Conservation (phyloP, 208 protist genomes). For the Zelonia costaricensis region DNA sequence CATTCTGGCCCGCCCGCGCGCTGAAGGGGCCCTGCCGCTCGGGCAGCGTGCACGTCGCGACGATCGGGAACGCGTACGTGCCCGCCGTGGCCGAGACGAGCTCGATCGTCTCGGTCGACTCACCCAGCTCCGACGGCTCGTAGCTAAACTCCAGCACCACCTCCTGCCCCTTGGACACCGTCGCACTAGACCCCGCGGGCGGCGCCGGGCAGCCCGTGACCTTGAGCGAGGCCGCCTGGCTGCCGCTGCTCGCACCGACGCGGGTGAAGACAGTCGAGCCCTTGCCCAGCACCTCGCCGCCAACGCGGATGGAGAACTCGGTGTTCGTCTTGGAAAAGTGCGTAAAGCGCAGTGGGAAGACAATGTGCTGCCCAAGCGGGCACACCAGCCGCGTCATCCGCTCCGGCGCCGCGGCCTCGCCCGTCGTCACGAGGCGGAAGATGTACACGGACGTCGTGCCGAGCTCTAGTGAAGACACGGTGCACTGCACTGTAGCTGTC, state of each 20-base stretch:
- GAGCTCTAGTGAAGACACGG: constrained; percentile 78
- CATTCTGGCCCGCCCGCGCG: constrained; percentile 61
- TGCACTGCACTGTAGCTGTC: constrained; percentile 64
- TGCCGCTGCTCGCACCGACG: constrained; percentile 20
- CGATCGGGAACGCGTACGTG: constrained; percentile 91
- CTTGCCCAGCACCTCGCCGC: constrained; percentile 27
- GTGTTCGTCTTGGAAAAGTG: constrained; percentile 66
- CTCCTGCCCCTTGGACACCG: constrained; percentile 80
- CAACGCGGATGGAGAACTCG: constrained; percentile 86
- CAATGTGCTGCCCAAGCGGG: constrained; percentile 78
- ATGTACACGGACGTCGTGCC: constrained; percentile 76
- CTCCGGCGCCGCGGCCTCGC: constrained; percentile 57
- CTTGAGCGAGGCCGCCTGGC: constrained; percentile 32
- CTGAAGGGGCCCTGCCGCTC: constrained; percentile 93
- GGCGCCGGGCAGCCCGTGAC: constrained; percentile 14
- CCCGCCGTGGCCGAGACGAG: constrained; percentile 86
- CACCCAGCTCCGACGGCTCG: constrained; percentile 91
- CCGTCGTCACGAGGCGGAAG: constrained; percentile 62
- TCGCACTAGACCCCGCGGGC: background rate
- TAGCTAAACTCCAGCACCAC: constrained; percentile 91
- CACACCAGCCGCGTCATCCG: constrained; percentile 79
- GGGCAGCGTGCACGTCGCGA: constrained; percentile 86
- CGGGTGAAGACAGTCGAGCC: constrained; percentile 13
- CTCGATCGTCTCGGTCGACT: constrained; percentile 73
- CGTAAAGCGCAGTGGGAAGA: constrained; percentile 76